A percentile compares a stretch with the other conserved stretches of the same genome.
Conservation (phyloP, 495 filamentous ascomycete genomes). For the Xylaria castorea region DNA sequence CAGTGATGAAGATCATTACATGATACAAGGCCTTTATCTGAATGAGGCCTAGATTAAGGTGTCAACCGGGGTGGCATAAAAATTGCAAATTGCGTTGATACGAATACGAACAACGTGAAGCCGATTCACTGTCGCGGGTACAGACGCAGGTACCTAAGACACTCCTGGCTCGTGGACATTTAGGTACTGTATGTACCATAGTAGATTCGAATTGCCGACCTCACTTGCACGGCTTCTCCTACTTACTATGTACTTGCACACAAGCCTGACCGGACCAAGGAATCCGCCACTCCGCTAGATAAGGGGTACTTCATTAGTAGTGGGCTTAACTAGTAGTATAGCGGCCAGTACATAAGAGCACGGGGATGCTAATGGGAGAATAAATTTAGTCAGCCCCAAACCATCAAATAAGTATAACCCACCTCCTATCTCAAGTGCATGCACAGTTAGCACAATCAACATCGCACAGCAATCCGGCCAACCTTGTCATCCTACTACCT, state of each 20-base stretch:
- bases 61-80: not conserved
- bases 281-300: not conserved
- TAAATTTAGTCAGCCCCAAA: not conserved
- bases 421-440: slow-evolving; percentile 9
- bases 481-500: not conserved
- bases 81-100: slow-evolving; percentile 16
- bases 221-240: not conserved
- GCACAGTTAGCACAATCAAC: not conserved
- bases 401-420: not conserved
- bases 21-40: not conserved
- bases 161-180: not conserved
- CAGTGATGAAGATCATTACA: slow-evolving; percentile 6
- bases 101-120: slow-evolving; percentile 19
- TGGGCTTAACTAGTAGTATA: not conserved
- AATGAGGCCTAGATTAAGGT: slow-evolving; percentile 1
- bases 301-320: slow-evolving; percentile 6
- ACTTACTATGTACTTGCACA: not conserved
- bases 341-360: not conserved
- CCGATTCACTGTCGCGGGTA: not conserved
- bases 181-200: no score
- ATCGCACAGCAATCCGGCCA: not conserved
- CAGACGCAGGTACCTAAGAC: not conserved
- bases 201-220: not conserved
- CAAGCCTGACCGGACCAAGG: not conserved
- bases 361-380: not conserved